A percentile compares a stretch with the other conserved stretches of the same genome.
Conservation (phyloP, 2,329 filamentous ascomycete species). For the Fusarium decemcellulare region DNA sequence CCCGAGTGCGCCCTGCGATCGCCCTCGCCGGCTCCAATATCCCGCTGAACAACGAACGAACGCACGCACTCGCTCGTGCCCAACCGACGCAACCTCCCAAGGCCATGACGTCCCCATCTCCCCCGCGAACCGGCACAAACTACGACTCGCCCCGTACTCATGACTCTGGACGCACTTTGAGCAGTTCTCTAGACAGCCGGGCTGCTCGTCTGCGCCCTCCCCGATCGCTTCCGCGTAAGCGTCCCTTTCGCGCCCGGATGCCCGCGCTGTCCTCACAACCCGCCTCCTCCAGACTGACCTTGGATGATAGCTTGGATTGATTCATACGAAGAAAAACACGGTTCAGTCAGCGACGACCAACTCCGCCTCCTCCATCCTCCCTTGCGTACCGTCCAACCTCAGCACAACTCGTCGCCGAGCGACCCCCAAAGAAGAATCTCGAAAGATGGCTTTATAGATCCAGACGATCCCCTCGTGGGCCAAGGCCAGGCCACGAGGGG, state of each 20-base stretch:
- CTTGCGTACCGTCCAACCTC: slow-evolving; percentile 54
- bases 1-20: slow-evolving; percentile 39
- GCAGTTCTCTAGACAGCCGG: slow-evolving; percentile 34
- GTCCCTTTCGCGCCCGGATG: slow-evolving; percentile 7
- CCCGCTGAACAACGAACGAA: slow-evolving; percentile 26
- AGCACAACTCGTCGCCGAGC: slow-evolving; percentile 59
- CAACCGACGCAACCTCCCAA: slow-evolving; percentile 10
- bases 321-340: slow-evolving; percentile 61
- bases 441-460: slow-evolving; percentile 63
- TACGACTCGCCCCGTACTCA: slow-evolving; percentile 40
- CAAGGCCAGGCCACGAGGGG: slow-evolving; percentile 51
- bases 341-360: slow-evolving; percentile 55
- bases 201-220: slow-evolving; percentile 42
- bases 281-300: slow-evolving; percentile 18
- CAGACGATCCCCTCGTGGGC: slow-evolving; percentile 55
- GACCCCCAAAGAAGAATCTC: slow-evolving; percentile 60
- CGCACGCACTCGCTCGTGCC: slow-evolving; percentile 17
- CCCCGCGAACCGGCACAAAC: slow-evolving; percentile 42
- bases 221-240: slow-evolving; percentile 47
- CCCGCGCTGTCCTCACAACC: neutral
- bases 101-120: slow-evolving; percentile 48
- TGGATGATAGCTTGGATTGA: slow-evolving; percentile 60
- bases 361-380: slow-evolving; percentile 57
- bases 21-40: slow-evolving; percentile 41
- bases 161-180: slow-evolving; percentile 40